Evolutionary conservation across 106 monocot species (phyloP).

Genomic region (Apostasia shenzhenica): DNA sequence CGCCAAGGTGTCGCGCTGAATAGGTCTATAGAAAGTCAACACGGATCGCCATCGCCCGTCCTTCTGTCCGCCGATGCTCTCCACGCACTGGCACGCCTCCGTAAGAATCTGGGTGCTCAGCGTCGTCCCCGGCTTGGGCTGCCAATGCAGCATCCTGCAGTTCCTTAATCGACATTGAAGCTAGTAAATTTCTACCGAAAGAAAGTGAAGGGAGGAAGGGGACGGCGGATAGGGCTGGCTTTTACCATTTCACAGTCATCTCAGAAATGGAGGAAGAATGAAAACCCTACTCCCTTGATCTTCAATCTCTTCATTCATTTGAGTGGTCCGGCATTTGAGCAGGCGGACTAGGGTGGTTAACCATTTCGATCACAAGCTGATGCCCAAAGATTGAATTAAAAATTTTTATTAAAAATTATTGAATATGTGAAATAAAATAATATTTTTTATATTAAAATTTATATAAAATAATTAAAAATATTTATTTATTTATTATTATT

Average conservation of each 20-base stretch:
- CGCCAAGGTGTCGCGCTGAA: slow-evolving; percentile 32
- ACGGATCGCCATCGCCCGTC: slow-evolving; percentile 75
- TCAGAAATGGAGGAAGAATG: not conserved
- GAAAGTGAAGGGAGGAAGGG: not conserved
- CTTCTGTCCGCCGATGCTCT: slow-evolving; percentile 43
- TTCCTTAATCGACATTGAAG: not conserved
- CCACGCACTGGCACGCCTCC: slow-evolving; percentile 76
- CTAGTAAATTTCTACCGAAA: not conserved
- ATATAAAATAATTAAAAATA: too few species aligned
- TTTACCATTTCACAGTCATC: slow-evolving; percentile 9
- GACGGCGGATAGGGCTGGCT: not conserved
- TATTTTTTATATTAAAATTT: too few species aligned
- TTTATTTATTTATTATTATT: too few species aligned
- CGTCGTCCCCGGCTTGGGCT: slow-evolving; percentile 76
- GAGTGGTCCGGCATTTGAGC: too few species aligned
- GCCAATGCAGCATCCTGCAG: slow-evolving; percentile 88
- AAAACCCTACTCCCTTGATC: not conserved
- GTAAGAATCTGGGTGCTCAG: slow-evolving; percentile 76
- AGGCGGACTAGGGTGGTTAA: too few species aligned
- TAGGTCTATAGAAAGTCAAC: slow-evolving; percentile 77
- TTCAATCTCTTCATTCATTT: too few species aligned
- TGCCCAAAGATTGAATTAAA: too few species aligned
- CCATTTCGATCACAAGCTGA: too few species aligned
- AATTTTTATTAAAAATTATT: too few species aligned
- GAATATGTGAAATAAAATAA: too few species aligned